Base-by-base conservation (phyloP, 768 basidiomycete species). In the Suillus variegatus region DNA sequence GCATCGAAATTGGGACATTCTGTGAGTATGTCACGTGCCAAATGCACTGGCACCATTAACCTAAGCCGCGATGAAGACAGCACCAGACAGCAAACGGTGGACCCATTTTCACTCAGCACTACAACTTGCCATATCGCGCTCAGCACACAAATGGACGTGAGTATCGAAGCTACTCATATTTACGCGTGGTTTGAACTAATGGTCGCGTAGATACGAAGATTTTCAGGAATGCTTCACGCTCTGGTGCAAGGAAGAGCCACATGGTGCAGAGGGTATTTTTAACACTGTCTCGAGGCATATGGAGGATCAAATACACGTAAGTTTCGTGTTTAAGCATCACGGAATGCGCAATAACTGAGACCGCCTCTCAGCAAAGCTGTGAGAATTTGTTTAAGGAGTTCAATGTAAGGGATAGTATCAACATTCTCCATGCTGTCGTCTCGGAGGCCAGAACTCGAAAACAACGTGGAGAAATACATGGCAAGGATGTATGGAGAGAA, bases 271-370 rank as follows among this genome's bases (percentile, higher is more conserved):
- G 36, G 84, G 83, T 4, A 86, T 86, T 1, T 89, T 83, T 71
- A 88, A 87, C 63, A 86, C 85, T 20, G 86, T 93, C 20, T 86
- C 90, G 6, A 81, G 86, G 67, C 90, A 90, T 62, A 89, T 92
- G 70, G 90, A 93, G 69, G 82, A 85, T 14, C 82, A 87, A 60
- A 89, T 86, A 76, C 82, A 75, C 74, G 62, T 76, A 69, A 61
- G 63, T 65, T 71, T 64, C 9, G 16, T 41, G 8, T n/a, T 40
- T 20, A 52, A 3, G 63, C 18, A 38, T 28, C 16, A 54, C 6
- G 6, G 25, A 13, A 58, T 51, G 10, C 61, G 5, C 41, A 12
- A 40, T 51, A 20, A 9, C 56, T 63, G 41, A 63, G 22, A 36
- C 28, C 60, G 47, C n/a, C 40, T 38, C n/a, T n/a, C 61, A 92